A percentile compares a stretch with the other conserved stretches of the same genome.
Conservation (phyloP, 1,284 basidiomycete species). For the Apiotrichum laibachii region DNA sequence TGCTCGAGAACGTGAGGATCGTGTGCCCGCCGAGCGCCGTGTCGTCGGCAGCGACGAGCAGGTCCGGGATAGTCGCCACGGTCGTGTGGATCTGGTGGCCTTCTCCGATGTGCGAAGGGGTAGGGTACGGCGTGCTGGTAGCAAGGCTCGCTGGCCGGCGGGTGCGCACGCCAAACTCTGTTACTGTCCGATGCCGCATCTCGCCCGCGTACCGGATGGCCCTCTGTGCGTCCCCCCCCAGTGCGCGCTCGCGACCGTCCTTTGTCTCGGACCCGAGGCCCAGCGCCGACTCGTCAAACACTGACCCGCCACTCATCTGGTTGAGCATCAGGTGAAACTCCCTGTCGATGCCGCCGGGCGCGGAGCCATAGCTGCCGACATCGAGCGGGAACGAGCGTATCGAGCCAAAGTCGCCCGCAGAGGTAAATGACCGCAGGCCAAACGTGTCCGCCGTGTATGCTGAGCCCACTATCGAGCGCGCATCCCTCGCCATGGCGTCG, state of each 20-base stretch:
- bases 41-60: not conserved
- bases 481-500: not conserved
- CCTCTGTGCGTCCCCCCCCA: not conserved
- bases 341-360: not conserved
- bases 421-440: not conserved
- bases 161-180: not conserved
- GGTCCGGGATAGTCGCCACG: not conserved
- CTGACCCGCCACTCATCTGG: not conserved
- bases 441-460: not conserved
- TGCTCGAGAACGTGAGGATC: not conserved
- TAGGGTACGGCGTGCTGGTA: not conserved
- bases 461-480: conserved; percentile 1
- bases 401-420: not conserved
- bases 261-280: not conserved
- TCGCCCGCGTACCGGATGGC: not conserved
- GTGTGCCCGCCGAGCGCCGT: not conserved
- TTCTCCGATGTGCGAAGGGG: not conserved
- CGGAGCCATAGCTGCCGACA: not conserved
- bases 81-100: not conserved
- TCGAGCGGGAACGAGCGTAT: not conserved
- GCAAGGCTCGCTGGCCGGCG: not conserved
- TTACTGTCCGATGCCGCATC: not conserved
- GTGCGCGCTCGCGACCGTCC: not conserved
- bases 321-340: not conserved
- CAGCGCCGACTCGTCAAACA: not conserved